These are phyloP conservation scores for Claviceps sp. DNA, from an alignment of 2,329 filamentous ascomycete species.

Conservation along the genomic window DNA sequence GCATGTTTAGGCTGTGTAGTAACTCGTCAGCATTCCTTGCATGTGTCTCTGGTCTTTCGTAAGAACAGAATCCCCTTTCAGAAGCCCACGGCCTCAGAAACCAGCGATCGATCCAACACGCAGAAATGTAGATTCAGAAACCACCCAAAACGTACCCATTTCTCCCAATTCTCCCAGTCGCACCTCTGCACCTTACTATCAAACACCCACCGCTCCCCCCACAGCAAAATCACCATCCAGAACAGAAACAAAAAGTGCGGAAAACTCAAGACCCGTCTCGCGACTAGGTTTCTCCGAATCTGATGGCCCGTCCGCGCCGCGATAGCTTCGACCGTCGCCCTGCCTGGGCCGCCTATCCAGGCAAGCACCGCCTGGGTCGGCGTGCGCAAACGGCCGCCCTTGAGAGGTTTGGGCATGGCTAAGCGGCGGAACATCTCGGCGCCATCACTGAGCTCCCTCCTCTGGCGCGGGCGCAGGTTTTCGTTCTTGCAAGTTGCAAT, in stretches of 20 bases:
- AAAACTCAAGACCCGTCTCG: slow-evolving; percentile 43
- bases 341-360: slow-evolving; percentile 30
- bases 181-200: slow-evolving; percentile 56
- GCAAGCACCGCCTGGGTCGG: slow-evolving; percentile 2
- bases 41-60: not conserved
- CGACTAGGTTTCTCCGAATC: slow-evolving; percentile 29
- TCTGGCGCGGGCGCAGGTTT: not conserved
- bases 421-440: slow-evolving; percentile 13
- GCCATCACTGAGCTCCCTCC: slow-evolving; percentile 14
- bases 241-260: slow-evolving; percentile 54
- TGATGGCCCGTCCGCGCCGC: slow-evolving; percentile 16
- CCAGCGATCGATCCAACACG: no score
- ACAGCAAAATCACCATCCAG: slow-evolving; percentile 69
- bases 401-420: slow-evolving; percentile 4
- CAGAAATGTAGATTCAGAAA: not conserved
- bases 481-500: not conserved
- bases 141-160: slow-evolving; percentile 54
- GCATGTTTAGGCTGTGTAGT: slow-evolving; percentile 54
- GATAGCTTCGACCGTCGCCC: slow-evolving; percentile 20
- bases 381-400: slow-evolving; percentile 4
- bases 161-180: slow-evolving; percentile 79
- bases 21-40: not conserved
- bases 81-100: not conserved
- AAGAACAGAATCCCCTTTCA: not conserved
- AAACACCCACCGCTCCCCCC: slow-evolving; percentile 76